These are phyloP conservation scores for Chlamydomonas urium DNA, from an alignment of 139 green algal species.

Conservation along the genomic window DNA sequence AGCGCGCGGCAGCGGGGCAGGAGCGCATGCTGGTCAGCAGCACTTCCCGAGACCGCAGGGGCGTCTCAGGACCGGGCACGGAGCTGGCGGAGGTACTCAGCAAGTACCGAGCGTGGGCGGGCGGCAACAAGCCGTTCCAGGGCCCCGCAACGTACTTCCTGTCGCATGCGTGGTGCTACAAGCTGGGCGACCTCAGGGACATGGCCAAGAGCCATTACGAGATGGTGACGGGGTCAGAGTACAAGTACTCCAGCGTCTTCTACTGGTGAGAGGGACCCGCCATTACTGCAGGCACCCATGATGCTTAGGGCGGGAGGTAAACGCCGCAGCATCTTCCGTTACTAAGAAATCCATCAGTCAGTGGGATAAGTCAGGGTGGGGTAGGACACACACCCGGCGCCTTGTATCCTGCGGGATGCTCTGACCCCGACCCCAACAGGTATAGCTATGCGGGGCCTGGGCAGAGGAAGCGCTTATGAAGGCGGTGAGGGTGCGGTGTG, in stretches of 20 bases:
- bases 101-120: slow-evolving; percentile 3
- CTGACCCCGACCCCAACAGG: too few species aligned
- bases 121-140: slow-evolving; percentile 15
- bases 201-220: slow-evolving; percentile 16
- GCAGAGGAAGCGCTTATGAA: too few species aligned
- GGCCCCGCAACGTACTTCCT: slow-evolving; percentile 13
- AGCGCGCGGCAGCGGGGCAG: background rate
- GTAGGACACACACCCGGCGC: too few species aligned
- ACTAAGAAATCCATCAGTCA: too few species aligned
- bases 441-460: too few species aligned
- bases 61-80: too few species aligned
- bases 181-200: background rate
- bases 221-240: slow-evolving; percentile 4
- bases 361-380: too few species aligned
- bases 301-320: too few species aligned
- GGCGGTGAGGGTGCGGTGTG: too few species aligned
- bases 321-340: too few species aligned
- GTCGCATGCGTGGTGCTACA: slow-evolving; percentile 16
- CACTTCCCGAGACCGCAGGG: background rate
- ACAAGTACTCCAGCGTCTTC: slow-evolving; percentile 7
- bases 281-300: too few species aligned
- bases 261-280: slow-evolving; percentile 16
- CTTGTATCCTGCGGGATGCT: too few species aligned
- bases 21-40: background rate
- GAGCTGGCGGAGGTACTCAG: background rate